Evolutionary conservation across 805 yeast genomes (phyloP), one percentile per base, ranked within the genome.

Genomic region (Priceomyces fermenticarens): DNA sequence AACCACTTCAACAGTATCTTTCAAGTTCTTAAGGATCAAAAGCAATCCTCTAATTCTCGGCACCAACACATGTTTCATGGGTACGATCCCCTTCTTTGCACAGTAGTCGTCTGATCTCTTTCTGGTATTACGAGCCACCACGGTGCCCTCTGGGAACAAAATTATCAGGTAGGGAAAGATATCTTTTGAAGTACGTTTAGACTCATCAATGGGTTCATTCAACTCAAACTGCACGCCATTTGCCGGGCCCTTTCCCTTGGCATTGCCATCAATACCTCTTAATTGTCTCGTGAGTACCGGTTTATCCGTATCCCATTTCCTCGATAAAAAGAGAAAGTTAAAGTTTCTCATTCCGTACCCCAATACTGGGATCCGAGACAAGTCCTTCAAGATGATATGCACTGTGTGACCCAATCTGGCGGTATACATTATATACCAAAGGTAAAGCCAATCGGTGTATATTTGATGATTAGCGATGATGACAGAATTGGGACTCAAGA

Each of bases 111-210:
- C 70, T 7, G 90, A 79, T 43, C 77, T 76, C 3, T 52, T 63
- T 36, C 78, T 72, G 2, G 96, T 88, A 44, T 78, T 74, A 4
- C 70, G 72, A 30, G 93, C 81, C 40, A 85, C 65, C 43, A 88
- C 93, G 0, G 99, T 93, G 4, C 99, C 99, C 61, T 93, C 99
- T 1, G 99, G 99, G 63, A 85, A 93, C 20, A 93, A 60, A 15
- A 90, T 63, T 35, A 93, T 60, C 72, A 84, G 80, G 47, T 83
- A 81, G 3, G 72, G 72, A 58, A 62, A 66, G 2, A 57, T 45
- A 11, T 55, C 46, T 35, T 51, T 47, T 2, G 58, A 36, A 42
- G 42, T 47, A 3, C 33, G 40, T 13, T 31, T 20, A 7, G 42
- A 15, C 30, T 38, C 33, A 30, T 36, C 30, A 23, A 50, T 39